Base-by-base conservation (phyloP, 1,139 yeast species). In the Suhomyces bokatorum region DNA sequence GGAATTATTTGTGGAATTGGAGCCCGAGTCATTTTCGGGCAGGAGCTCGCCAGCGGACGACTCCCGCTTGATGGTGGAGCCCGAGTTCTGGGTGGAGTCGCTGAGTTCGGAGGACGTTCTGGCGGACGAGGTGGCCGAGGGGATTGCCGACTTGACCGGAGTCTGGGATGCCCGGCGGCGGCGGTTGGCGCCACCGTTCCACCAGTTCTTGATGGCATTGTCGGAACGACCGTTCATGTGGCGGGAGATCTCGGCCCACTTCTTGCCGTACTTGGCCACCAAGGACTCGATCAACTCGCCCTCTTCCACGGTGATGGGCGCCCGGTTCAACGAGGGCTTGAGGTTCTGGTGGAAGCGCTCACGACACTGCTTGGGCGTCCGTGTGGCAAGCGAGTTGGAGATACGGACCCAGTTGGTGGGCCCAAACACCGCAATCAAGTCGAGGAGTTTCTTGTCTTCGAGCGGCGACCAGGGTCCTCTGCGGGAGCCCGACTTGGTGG, bases 201-300 rank as follows among this genome's bases (percentile, higher is more conserved):
- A 90, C 97, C 97, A 90, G 66, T 89, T 89, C 62, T 90, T 90
- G 55, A 90, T 88, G 26, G 96, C 93, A 63, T 90, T 90, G 64
- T 90, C 97, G 14, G 88, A 80, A 44, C 97, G 72, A 2, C 96
- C 96, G 53, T 87, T 85, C 50, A 90, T 68, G 63, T 88, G 96
- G 42, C 96, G 78, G 22, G 96, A 89, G 41, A 90, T 90, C 60
- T 88, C 96, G 1, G 97, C 97, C 97, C 97, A 90, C 58, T 87
- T 80, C 64, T 89, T 88, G 42, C 97, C 97, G 60, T 87, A 80
- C 54, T 81, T 80, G 10, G 77, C 80, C 36, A 90, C 97, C 45
- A 90, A 74, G 52, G 81, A 81, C 65, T 89, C 96, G 51, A 90
- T 90, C 50, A 82, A 70, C 39, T 76, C 79, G 29, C 97, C 97